phyloP scores from a whole-genome alignment of 148 eudicot species.

The Dysphania ambrosioides region DNA sequence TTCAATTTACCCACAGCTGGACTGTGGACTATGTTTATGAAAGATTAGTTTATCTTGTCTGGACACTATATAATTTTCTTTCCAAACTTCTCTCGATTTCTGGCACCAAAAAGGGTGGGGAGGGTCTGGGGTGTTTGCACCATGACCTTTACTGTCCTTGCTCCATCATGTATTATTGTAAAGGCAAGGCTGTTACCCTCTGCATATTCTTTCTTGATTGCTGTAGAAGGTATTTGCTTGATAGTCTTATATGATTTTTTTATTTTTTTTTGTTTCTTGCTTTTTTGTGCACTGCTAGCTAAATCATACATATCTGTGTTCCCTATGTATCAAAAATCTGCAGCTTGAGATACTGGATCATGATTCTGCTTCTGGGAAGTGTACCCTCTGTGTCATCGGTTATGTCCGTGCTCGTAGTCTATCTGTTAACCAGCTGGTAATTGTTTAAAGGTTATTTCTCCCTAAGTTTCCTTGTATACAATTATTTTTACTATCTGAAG shows the following conservation, averaged over 20 bases:
- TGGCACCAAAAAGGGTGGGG: neutral
- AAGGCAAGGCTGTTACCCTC: neutral
- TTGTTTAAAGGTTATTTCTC: constrained; percentile 2
- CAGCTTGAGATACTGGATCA: constrained; percentile 72
- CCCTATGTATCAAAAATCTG: neutral
- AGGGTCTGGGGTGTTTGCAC: neutral
- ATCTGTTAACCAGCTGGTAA: constrained; percentile 95
- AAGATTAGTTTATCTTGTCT: neutral
- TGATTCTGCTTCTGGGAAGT: constrained; percentile 49
- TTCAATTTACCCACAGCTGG: neutral
- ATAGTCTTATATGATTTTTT: neutral
- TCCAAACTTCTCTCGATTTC: neutral
- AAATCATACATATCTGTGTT: neutral
- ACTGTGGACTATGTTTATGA: neutral
- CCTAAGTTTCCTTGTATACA: neutral
- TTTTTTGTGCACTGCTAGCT: neutral
- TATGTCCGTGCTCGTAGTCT: constrained; percentile 75
- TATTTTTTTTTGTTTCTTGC: neutral
- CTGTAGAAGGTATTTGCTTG: neutral
- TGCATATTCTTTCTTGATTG: neutral
- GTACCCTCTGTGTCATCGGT: constrained; percentile 73
- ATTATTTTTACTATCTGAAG: constrained; percentile 20
- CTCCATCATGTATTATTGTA: neutral
- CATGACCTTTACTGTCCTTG: too few species aligned
- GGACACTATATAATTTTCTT: neutral